phyloP scores from a whole-genome alignment of 768 basidiomycete species.

The Termitomyces eurrhizus region DNA sequence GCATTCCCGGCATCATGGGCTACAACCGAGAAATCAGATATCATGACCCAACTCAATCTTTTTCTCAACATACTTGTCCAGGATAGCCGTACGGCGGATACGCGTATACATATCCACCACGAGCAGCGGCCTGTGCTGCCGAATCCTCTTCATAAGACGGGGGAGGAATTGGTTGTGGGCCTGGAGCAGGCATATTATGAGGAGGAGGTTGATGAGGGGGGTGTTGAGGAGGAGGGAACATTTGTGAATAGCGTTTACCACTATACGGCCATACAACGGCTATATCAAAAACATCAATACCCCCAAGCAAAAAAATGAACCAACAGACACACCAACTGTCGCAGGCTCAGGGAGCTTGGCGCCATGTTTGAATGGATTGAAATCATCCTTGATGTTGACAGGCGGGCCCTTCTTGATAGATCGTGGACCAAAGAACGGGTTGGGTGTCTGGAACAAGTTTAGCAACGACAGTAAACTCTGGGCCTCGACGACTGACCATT shows the following conservation, averaged over 20 bases:
- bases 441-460: slow-evolving; percentile 42
- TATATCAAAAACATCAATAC: slow-evolving; percentile 22
- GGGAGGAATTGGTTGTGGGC: slow-evolving; percentile 66
- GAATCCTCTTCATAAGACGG: slow-evolving; percentile 79
- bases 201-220: slow-evolving; percentile 62
- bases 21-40: slow-evolving; percentile 21
- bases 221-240: slow-evolving; percentile 66
- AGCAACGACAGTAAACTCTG: slow-evolving; percentile 7
- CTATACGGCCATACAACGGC: slow-evolving; percentile 83
- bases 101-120: slow-evolving; percentile 63
- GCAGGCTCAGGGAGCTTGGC: slow-evolving; percentile 74
- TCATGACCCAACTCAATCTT: not conserved
- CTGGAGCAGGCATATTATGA: slow-evolving; percentile 62
- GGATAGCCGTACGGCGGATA: slow-evolving; percentile 78
- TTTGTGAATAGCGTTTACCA: slow-evolving; percentile 79
- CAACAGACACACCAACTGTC: slow-evolving; percentile 58
- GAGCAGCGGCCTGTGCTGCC: slow-evolving; percentile 52
- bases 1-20: slow-evolving; percentile 87
- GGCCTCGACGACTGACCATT: slow-evolving; percentile 29
- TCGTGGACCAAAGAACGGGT: slow-evolving; percentile 89
- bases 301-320: not conserved
- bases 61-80: slow-evolving; percentile 52
- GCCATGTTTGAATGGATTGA: slow-evolving; percentile 91
- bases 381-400: slow-evolving; percentile 92
- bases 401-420: slow-evolving; percentile 67